A percentile compares a stretch with the other conserved stretches of the same genome.
Evolutionary conservation across 2,329 filamentous ascomycete species (phyloP).

Genomic region (Sclerotinia subarctica): DNA sequence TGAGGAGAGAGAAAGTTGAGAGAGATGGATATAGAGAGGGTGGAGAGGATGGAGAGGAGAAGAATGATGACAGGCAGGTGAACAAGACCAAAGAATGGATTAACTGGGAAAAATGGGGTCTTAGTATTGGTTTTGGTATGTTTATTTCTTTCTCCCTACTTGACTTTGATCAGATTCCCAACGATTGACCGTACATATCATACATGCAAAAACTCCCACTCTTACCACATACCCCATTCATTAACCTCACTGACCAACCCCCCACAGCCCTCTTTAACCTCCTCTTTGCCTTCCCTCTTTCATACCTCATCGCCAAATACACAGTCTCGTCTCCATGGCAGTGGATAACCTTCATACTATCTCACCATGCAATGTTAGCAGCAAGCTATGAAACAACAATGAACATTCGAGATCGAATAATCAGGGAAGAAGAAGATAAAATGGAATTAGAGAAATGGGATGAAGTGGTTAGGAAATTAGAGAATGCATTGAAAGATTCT

Average conservation of each 20-base stretch:
- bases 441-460: constrained; percentile 23
- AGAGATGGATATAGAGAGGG: background rate
- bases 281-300: constrained; percentile 22
- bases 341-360: background rate
- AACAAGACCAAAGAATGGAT: background rate
- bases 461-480: constrained; percentile 20
- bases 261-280: constrained; percentile 22
- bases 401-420: constrained; percentile 2
- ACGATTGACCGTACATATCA: background rate
- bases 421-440: constrained; percentile 14
- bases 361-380: background rate
- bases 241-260: background rate
- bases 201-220: background rate
- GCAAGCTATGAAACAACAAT: background rate
- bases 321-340: background rate
- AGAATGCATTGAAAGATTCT: background rate
- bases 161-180: background rate
- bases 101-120: background rate
- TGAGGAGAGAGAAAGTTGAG: background rate
- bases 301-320: constrained; percentile 18
- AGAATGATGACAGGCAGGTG: background rate
- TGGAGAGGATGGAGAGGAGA: background rate
- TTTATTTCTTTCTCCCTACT: background rate
- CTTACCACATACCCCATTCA: background rate
- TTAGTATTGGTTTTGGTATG: background rate